Base-by-base conservation (phyloP, 768 basidiomycete species). In the Russula sp. region DNA sequence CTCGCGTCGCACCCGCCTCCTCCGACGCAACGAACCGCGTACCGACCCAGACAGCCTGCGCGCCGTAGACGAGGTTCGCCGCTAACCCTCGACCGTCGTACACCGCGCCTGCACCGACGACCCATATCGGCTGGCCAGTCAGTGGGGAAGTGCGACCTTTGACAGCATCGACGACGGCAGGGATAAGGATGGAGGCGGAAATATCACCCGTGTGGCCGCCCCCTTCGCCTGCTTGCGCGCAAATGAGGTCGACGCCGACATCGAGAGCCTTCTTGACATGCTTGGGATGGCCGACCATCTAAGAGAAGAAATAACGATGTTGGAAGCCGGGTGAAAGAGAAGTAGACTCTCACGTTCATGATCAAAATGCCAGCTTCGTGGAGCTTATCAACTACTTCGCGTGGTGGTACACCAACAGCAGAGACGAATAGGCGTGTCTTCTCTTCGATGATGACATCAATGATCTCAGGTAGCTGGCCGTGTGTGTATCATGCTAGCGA, bases 241-340 rank as follows among this genome's bases (percentile, higher is more conserved):
- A 97, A 72, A 98, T 95, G 66, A 98, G 79, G 71, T 98, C 94
- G 38, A 92, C 89, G 40, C 94, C 95, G 38, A 81, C 87, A 2
- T 82, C 90, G 34, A 96, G 82, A 9, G 91, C 91, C 73, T 90
- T 91, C 52, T 78, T 67, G 52, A 90, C 89, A 73, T 94, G 91
- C 72, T 93, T 96, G 11, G 94, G 93, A 72, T 94, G 91, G 22
- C 94, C 94, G 65, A 96, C 88, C 91, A 93, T 94, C 81, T 83
- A 30, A 14, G 22, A 10, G 24, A 40, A 40, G 38, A 30, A 5
- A 11, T 28, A 30, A 22, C 28, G 30, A 16, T 8, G 22, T 24
- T 18, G 38, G 9, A 28, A 14, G 7, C 18, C 5, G 14, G 38
- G 16, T 16, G 38, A 40, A 40, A 6, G 10, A 13, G 46, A 14